Conservation (phyloP, 495 filamentous ascomycete genomes). For the Aspergillus steynii region DNA sequence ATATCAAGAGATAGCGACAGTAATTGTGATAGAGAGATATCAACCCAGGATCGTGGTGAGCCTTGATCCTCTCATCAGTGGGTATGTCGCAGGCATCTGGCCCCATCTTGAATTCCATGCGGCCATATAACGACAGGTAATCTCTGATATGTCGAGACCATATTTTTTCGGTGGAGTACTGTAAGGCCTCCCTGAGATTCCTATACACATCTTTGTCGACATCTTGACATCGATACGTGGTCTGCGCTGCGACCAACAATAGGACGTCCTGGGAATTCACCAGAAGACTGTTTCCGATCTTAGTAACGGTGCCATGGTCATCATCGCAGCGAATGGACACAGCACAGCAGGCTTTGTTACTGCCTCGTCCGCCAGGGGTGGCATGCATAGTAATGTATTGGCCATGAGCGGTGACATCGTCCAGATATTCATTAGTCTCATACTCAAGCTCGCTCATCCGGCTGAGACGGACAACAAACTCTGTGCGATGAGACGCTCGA, state of each 20-base stretch:
- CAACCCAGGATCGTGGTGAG: conserved; percentile 36
- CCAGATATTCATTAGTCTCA: conserved; percentile 43
- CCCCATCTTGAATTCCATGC: conserved; percentile 32
- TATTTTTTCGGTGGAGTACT: conserved; percentile 20
- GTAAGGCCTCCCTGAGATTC: conserved; percentile 27
- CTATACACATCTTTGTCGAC: conserved; percentile 21
- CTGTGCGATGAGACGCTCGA: conserved; percentile 26
- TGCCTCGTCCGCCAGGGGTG: conserved; percentile 37
- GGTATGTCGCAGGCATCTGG: conserved; percentile 24
- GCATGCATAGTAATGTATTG: conserved; percentile 38
- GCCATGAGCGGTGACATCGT: conserved; percentile 27
- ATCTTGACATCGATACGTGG: conserved; percentile 36
- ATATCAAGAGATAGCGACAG: conserved; percentile 48
- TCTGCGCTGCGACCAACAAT: conserved; percentile 42
- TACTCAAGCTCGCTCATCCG: conserved; percentile 39
- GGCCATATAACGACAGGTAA: conserved; percentile 34
- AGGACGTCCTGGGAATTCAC: conserved; percentile 30
- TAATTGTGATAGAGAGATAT: conserved; percentile 48
- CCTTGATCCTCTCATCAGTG: conserved; percentile 30
- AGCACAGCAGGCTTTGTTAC: conserved; percentile 35
- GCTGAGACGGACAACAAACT: conserved; percentile 30
- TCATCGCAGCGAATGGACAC: conserved; percentile 27
- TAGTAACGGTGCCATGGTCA: conserved; percentile 23
- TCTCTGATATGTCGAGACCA: conserved; percentile 30
- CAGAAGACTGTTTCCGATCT: conserved; percentile 33